Percentiles rank a stretch among this genome's conserved stretches.
phyloP scores from a whole-genome alignment of 2,329 filamentous ascomycete genomes.

The Cladosporium sp. region DNA sequence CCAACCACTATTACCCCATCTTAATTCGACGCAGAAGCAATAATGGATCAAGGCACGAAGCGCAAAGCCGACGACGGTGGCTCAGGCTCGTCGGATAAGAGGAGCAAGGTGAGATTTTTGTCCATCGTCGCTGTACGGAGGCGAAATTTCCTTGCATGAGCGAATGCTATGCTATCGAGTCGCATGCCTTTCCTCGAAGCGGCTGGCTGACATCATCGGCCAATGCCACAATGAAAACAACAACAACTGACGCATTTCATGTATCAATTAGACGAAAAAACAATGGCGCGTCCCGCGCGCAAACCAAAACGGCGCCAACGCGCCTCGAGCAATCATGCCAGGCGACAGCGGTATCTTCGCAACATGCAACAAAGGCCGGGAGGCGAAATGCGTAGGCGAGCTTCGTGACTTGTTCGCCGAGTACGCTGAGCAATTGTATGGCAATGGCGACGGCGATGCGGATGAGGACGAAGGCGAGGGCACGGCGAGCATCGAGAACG shows the following conservation, averaged over 20 bases:
- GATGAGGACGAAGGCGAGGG: slow-evolving; percentile 40
- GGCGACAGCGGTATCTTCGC: slow-evolving; percentile 77
- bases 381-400: slow-evolving; percentile 68
- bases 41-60: slow-evolving; percentile 33
- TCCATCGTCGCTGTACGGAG: not conserved
- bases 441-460: slow-evolving; percentile 43
- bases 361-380: slow-evolving; percentile 72
- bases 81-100: slow-evolving; percentile 36
- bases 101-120: slow-evolving; percentile 37
- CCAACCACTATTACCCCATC: not conserved
- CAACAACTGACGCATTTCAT: slow-evolving; percentile 15
- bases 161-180: not conserved
- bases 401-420: slow-evolving; percentile 63
- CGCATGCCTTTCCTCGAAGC: not conserved
- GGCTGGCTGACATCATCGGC: not conserved
- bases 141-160: not conserved
- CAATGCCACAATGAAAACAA: not conserved
- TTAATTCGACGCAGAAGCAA: not conserved
- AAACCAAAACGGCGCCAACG: slow-evolving; percentile 26
- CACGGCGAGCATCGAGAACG: slow-evolving; percentile 65
- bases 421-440: slow-evolving; percentile 64
- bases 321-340: slow-evolving; percentile 53
- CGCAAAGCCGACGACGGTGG: slow-evolving; percentile 39
- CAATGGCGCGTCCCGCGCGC: slow-evolving; percentile 44
- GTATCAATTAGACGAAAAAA: slow-evolving; percentile 42